Conservation (phyloP, 2,329 filamentous ascomycete species). For the Fusarium cyanostomum region DNA sequence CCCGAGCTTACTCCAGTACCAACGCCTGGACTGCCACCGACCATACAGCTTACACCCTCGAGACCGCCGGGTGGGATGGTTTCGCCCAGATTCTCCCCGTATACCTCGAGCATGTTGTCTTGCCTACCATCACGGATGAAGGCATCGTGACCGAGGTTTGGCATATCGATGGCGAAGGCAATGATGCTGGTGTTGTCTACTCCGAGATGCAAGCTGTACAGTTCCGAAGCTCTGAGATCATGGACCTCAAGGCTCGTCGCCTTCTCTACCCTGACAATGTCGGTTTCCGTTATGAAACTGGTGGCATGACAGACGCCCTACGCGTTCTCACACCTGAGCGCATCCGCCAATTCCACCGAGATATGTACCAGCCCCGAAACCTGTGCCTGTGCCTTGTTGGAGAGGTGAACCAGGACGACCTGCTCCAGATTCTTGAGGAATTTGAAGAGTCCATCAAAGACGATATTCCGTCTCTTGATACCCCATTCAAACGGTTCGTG, state of each 20-base stretch:
- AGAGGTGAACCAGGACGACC: constrained; percentile 82
- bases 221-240: constrained; percentile 83
- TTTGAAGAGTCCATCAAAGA: constrained; percentile 90
- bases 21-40: constrained; percentile 98
- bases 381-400: constrained; percentile 92
- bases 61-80: constrained; percentile 96
- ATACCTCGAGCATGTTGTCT: constrained; percentile 92
- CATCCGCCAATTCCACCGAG: constrained; percentile 92
- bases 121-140: constrained; percentile 91
- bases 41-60: constrained; percentile 94
- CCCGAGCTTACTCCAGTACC: constrained; percentile 89
- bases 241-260: constrained; percentile 83
- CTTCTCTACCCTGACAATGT: constrained; percentile 88
- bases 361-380: constrained; percentile 99
- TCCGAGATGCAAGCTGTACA: constrained; percentile 98
- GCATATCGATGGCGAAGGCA: constrained; percentile 90
- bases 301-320: constrained; percentile 92
- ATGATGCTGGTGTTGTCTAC: constrained; percentile 97
- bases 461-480: constrained; percentile 78
- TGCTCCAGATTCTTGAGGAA: constrained; percentile 82
- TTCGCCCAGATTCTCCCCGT: constrained; percentile 95
- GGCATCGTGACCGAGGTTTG: constrained; percentile 96
- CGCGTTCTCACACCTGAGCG: constrained; percentile 86
- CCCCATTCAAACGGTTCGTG: constrained; percentile 74
- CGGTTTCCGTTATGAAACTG: constrained; percentile 97